phyloP scores from a whole-genome alignment of 2,329 filamentous ascomycete genomes.

The Juglanconis oblonga region DNA sequence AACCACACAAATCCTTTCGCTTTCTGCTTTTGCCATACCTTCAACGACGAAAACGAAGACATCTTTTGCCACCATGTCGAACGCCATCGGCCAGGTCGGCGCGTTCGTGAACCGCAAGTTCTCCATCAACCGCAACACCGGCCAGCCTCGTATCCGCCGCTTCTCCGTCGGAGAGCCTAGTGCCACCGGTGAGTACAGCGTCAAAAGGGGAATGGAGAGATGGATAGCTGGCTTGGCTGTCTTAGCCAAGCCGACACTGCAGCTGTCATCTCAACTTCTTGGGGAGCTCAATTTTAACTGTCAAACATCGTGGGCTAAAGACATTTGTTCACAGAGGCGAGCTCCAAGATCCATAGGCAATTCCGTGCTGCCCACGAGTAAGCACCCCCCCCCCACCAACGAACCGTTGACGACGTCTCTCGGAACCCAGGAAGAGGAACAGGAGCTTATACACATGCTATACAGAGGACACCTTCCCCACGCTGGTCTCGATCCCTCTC shows the following conservation, averaged over 20 bases:
- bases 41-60: no score
- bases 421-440: background rate
- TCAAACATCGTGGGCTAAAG: background rate
- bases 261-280: background rate
- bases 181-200: slow-evolving; percentile 45
- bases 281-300: background rate
- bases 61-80: slow-evolving; percentile 18
- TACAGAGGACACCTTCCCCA: slow-evolving; percentile 74
- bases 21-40: no score
- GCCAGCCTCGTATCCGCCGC: slow-evolving; percentile 56
- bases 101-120: slow-evolving; percentile 52
- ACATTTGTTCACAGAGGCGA: slow-evolving; percentile 58
- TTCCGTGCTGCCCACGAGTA: slow-evolving; percentile 82
- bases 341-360: slow-evolving; percentile 81
- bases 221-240: slow-evolving; percentile 14
- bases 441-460: slow-evolving; percentile 6
- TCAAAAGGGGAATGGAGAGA: background rate
- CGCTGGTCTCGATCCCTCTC: slow-evolving; percentile 82
- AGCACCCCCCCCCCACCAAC: slow-evolving; percentile 3
- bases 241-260: slow-evolving; percentile 12
- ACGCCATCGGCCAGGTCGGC: slow-evolving; percentile 36
- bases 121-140: slow-evolving; percentile 65
- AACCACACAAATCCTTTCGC: no score
- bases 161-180: slow-evolving; percentile 60
- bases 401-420: background rate